Evolutionary conservation across 1,284 basidiomycete genomes (phyloP), one percentile per base, ranked within the genome.

Genomic region (Boletellus sp.): DNA sequence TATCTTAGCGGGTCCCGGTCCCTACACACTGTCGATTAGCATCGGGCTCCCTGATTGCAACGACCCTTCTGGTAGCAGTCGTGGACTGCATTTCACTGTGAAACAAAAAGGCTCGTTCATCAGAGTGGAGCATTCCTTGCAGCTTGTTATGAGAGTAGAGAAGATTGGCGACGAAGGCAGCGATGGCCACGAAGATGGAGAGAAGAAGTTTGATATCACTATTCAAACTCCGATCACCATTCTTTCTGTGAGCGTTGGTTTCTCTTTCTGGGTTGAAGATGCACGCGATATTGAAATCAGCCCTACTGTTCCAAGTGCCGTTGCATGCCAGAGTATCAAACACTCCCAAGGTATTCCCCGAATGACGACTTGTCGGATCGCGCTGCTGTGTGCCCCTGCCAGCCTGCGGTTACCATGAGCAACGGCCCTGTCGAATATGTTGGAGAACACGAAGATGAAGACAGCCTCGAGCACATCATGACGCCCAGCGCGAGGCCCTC

Each of bases 131-230:
- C 95, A 99, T 68, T 68, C 74, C 51, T 70, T 99, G 48, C 93
- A 94, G 69, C 74, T 94, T 36, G 76, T 88, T 10, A 80, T 98
- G 52, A 76, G 94, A 8, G 87, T 97, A 17, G 88, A 94, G 65
- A 72, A 84, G 17, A 9, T 53, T 3, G 55, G 47, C 7, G 52
- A 54, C 7, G 36, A 37, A 16, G 56, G 69, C 29, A 73, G 76
- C 7, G 85, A 92, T 57, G 57, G 77, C 13, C 84, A 82, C 61
- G 83, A 74, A 4, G 45, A 9, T 2, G 43, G 85, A 17, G 84
- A 81, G 59, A 74, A 80, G 51, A 92, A 87, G 67, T 94, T 91
- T 67, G 94, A 98, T 64, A 94, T 98, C 57, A 85, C 95, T 43
- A 81, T 98, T 36, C 91, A 92, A 60, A 83, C 82, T 0, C 91